Base-by-base conservation (phyloP, 2,329 filamentous ascomycete species). In the Xylariaceae sp. region DNA sequence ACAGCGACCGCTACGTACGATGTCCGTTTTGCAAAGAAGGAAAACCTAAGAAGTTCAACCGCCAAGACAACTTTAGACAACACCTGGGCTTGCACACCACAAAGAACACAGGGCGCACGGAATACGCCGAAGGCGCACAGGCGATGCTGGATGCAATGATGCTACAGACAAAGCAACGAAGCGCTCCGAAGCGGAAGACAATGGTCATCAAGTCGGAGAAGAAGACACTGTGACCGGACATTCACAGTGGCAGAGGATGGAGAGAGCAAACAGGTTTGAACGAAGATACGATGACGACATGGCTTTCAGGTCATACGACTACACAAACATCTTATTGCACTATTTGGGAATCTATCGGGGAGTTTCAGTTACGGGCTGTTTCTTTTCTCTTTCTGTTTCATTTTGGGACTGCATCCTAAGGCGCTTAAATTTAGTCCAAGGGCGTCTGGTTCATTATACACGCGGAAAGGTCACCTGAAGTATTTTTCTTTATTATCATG, bases 41-140 rank as follows among this genome's bases (percentile, higher is more conserved):
- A n/a, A n/a, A n/a, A n/a, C n/a, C 22, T 4, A 63, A 60, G 45
- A 46, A 37, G 1, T 64, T 67, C 55, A 67, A 68, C 56, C 64
- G 68, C 21, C 55, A 43, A 21, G 69, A 72, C 46, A 72, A 71
- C 57, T 66, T 60, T 50, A 55, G 60, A 1, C 55, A 61, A 19
- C 68, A 72, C 43, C 54, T 70, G n/a, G 55, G 50, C n/a, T 57
- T 70, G 3, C 68, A 71, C 50, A 63, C 63, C 6, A 45, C 55
- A 6, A 45, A 56, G 33, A 47, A 56, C n/a, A 54, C 59, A 38
- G 57, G 60, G 16, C 60, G 67, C 29, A 66, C 65, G 2, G 42
- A 59, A 7, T 67, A 59, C 42, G 49, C 55, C 37, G 43, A 55
- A 0, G 57, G 56, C 1, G 67, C 66, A 3, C 27, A 56, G 23